These are phyloP conservation scores for Pythium dissimile DNA, from an alignment of 352 stramenopile species.

Conservation along the genomic window DNA sequence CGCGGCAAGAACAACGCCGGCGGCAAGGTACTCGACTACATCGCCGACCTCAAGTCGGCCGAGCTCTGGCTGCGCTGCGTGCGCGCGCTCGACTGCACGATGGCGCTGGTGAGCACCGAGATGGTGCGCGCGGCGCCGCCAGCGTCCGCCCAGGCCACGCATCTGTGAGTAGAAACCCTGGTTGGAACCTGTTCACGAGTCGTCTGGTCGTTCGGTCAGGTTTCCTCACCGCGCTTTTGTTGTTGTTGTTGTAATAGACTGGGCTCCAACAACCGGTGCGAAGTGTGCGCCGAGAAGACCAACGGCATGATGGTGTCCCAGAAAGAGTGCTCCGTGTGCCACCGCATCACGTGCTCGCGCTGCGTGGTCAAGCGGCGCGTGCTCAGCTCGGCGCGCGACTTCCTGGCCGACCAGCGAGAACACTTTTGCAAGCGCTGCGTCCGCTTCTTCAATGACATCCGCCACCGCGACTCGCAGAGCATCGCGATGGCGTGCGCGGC, in stretches of 20 bases:
- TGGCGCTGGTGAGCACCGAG: constrained; percentile 51
- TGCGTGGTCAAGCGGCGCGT: constrained; percentile 65
- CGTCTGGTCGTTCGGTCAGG: no score
- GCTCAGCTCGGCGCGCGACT: constrained; percentile 54
- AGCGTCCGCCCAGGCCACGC: not conserved
- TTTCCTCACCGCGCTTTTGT: no score
- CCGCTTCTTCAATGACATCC: constrained; percentile 54
- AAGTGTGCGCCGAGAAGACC: constrained; percentile 59
- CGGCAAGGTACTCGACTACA: constrained; percentile 68
- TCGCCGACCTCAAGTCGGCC: constrained; percentile 67
- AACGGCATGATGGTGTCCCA: constrained; percentile 49
- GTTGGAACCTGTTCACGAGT: no score
- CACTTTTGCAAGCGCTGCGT: constrained; percentile 74
- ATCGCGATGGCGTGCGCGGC: constrained; percentile 12
- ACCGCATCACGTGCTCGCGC: constrained; percentile 53
- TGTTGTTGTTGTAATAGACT: no score
- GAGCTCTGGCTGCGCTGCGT: constrained; percentile 71
- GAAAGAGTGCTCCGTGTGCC: constrained; percentile 64
- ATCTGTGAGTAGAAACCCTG: no score
- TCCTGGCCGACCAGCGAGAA: constrained; percentile 41
- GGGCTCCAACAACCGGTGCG: constrained; percentile 43
- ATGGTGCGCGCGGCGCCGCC: constrained; percentile 45
- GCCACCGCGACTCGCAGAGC: constrained; percentile 46
- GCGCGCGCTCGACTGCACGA: constrained; percentile 40
- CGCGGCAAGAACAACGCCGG: constrained; percentile 65